phyloP scores from a whole-genome alignment of 352 stramenopile genomes.

The Plasmopara halstedii region DNA sequence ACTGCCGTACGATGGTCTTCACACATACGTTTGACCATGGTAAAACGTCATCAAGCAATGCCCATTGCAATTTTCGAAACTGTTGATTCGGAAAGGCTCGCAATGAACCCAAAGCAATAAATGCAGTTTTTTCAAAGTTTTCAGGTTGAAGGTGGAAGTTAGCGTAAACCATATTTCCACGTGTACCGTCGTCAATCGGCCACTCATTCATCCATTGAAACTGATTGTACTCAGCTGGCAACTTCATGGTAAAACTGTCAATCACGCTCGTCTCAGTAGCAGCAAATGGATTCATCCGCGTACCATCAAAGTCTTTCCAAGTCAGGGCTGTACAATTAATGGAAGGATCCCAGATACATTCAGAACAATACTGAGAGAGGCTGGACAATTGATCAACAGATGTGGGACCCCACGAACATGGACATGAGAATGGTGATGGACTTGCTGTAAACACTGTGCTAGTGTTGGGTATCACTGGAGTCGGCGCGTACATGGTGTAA shows the following conservation, averaged over 20 bases:
- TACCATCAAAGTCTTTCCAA: constrained; percentile 20
- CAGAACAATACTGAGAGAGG: constrained; percentile 6
- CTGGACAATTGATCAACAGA: constrained; percentile 3
- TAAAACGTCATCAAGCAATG: constrained; percentile 31
- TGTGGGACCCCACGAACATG: not conserved
- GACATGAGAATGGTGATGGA: not conserved
- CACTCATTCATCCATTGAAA: constrained; percentile 43
- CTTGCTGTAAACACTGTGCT: not conserved
- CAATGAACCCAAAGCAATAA: constrained; percentile 29
- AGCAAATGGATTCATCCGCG: constrained; percentile 33
- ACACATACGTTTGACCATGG: constrained; percentile 37
- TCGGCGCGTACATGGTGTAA: not conserved
- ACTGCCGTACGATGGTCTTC: constrained; percentile 29
- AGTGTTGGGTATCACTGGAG: not conserved
- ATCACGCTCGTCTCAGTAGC: constrained; percentile 16
- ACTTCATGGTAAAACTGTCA: constrained; percentile 23
- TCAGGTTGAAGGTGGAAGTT: constrained; percentile 14
- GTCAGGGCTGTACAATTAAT: constrained; percentile 12
- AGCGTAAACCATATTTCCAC: constrained; percentile 44
- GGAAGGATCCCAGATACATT: constrained; percentile 38
- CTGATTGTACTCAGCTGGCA: constrained; percentile 11
- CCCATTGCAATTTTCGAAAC: constrained; percentile 33
- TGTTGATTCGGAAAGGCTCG: constrained; percentile 46
- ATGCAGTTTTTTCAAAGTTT: constrained; percentile 19
- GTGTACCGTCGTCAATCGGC: constrained; percentile 19